Evolutionary conservation across 305 asterid genomes (phyloP), one percentile per base, ranked within the genome.

Genomic region (Vinca major): DNA sequence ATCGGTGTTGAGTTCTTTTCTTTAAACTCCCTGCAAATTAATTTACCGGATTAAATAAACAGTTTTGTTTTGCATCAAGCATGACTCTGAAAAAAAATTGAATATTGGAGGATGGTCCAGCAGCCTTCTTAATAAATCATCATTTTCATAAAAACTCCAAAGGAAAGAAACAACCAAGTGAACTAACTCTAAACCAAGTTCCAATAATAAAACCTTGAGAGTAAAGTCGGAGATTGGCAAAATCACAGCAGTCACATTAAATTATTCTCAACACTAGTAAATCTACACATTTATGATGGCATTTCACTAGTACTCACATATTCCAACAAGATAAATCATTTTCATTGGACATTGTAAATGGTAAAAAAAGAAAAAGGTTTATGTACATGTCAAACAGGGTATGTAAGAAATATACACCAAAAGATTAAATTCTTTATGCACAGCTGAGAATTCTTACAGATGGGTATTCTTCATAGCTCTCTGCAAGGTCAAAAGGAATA

Each of bases 381-480:
- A 17, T 1, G 7, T n/a, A 6, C 14, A 36, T 20, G 58, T 51
- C 8, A 3, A 50, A 65, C 10, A 37, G 44, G 13, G 5, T 19
- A n/a, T 20, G 2, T 19, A 67, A 11, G 13, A 70, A 33, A 50
- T n/a, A n/a, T 52, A 13, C 8, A 2, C 8, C 14, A 48, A 57
- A 41, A 45, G 21, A 61, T 17, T 19, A n/a, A 49, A 52, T 37
- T 62, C n/a, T 17, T 37, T 44, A 39, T 61, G 5, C 36, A 45
- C 45, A 8, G 54, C n/a, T 20, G 9, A 78, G 69, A 54, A 68
- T 69, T 82, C 98, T 86, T 66, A 91, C 98, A 80, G 82, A 74
- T 57, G 71, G 80, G 76, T 92, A 92, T 75, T 92, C 97, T 82
- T 92, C 98, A 85, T 92, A 92, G 44, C 92, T 90, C 92, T 90